Conservation (phyloP, 495 filamentous ascomycete genomes). For the Copromyces sp. region DNA sequence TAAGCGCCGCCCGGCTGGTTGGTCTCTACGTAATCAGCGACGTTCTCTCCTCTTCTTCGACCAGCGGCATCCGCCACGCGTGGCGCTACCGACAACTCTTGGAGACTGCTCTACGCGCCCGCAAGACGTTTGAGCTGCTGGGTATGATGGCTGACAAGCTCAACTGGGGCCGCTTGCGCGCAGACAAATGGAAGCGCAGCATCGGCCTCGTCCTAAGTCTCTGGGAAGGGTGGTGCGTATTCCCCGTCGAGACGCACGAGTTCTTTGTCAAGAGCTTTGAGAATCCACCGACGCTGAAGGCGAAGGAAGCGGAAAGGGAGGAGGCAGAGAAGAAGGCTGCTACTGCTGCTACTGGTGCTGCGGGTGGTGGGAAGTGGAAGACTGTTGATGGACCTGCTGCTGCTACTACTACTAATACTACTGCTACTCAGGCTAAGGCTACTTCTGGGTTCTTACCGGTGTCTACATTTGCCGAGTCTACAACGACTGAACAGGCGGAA, state of each 20-base stretch:
- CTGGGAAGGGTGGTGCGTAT: slow-evolving; percentile 90
- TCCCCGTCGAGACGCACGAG: slow-evolving; percentile 64
- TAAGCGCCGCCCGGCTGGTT: slow-evolving; percentile 63
- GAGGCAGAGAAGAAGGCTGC: slow-evolving; percentile 45
- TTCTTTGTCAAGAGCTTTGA: slow-evolving; percentile 64
- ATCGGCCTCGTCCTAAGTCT: slow-evolving; percentile 60
- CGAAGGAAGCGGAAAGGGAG: slow-evolving; percentile 32
- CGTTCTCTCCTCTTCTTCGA: slow-evolving; percentile 75
- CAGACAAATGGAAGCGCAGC: slow-evolving; percentile 85
- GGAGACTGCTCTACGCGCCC: slow-evolving; percentile 58
- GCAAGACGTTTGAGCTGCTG: slow-evolving; percentile 70
- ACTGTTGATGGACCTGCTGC: slow-evolving; percentile 45
- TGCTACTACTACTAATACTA: slow-evolving; percentile 24
- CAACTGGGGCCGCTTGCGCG: slow-evolving; percentile 71
- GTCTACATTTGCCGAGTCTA: slow-evolving; percentile 7
- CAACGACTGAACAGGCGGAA: no score
- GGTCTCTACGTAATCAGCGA: slow-evolving; percentile 83
- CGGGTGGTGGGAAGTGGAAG: slow-evolving; percentile 51
- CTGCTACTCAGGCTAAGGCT: slow-evolving; percentile 25
- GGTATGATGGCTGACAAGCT: slow-evolving; percentile 67
- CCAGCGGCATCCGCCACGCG: slow-evolving; percentile 72
- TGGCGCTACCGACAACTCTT: slow-evolving; percentile 89
- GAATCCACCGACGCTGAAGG: slow-evolving; percentile 53
- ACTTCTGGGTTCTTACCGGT: slow-evolving; percentile 26
- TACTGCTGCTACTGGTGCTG: not conserved